Percentiles rank a stretch among this genome's conserved stretches.
phyloP scores from a whole-genome alignment of 75 land plant species.

The Gnetum montanum region DNA sequence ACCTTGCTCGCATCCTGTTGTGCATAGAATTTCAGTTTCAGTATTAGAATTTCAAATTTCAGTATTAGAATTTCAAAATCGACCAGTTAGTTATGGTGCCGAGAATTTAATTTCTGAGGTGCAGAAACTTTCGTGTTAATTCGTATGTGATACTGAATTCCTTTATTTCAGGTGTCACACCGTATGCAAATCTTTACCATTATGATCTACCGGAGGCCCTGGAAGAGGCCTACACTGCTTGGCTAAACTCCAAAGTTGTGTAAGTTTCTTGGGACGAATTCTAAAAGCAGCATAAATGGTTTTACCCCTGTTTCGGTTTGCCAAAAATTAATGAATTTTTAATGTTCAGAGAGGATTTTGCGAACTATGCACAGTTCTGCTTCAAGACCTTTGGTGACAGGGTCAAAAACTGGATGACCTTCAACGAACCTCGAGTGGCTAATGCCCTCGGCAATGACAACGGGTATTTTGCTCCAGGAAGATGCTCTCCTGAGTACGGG shows the following conservation, averaged over 20 bases:
- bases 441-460: constrained; percentile 77
- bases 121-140: too few relatives aligned
- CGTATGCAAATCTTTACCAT: constrained; percentile 77
- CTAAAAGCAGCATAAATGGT: too few relatives aligned
- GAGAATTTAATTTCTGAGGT: too few relatives aligned
- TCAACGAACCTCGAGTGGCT: constrained; percentile 73
- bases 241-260: constrained; percentile 41
- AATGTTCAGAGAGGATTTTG: constrained; percentile 45
- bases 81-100: too few relatives aligned
- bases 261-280: too few relatives aligned
- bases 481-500: constrained; percentile 55
- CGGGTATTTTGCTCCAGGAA: constrained; percentile 68
- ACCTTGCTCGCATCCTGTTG: too few relatives aligned
- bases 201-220: constrained; percentile 70
- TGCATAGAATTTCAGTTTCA: too few relatives aligned
- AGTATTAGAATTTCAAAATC: too few relatives aligned
- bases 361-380: constrained; percentile 74
- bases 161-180: constrained; percentile 63
- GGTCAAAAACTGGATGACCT: constrained; percentile 80
- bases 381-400: constrained; percentile 77
- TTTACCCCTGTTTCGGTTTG: too few relatives aligned
- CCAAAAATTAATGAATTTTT: too few relatives aligned
- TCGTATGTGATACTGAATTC: too few relatives aligned
- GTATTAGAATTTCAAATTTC: too few relatives aligned
- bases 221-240: constrained; percentile 48